Evolutionary conservation across 2,329 filamentous ascomycete species (phyloP), one percentile per base, ranked within the genome.

Genomic region (Lachnellula subtilissima): DNA sequence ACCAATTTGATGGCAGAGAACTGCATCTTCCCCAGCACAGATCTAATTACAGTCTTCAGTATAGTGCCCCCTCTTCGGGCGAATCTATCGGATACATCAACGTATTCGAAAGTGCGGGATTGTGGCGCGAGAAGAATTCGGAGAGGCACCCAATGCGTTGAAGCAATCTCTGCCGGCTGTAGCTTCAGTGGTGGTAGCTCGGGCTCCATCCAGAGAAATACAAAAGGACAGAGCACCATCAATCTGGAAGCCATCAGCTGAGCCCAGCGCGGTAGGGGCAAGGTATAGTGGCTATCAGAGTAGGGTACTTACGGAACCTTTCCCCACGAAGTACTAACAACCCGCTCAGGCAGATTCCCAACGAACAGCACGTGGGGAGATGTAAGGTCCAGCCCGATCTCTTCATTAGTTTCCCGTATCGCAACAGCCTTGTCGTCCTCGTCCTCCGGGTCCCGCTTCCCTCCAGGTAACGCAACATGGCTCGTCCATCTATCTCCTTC

Each of bases 151-250:
- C 85, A 89, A 68, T 88, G 85, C 2, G 82, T 80, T 1, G 84
- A 84, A 23, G 83, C 84, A 19, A 88, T 84, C 71, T 89, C 86
- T 35, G 81, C 80, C 4, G 85, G 84, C 64, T 88, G 85, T n/a
- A 88, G 74, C 47, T 76, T 76, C 40, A 88, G 74, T 1, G 78
- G 70, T 5, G 84, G 83, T 5, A 81, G 73, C 23, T 77, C 73
- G 28, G 79, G 78, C 17, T 75, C 76, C 2, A 81, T 86, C 54
- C 83, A 72, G 23, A 89, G 72, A 68, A 86, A 88, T 45, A 88
- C 76, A 68, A 84, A 87, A 0, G 86, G 85, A 64, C 84, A 88
- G 7, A 88, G 75, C 4, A 88, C 84, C 83, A 88, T 86, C 23
- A 88, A 71, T 8, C 83, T 84, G 61, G 55, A 62, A 39, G 23